Evolutionary conservation across 306 rosid species (phyloP).

Genomic region (Rosa lucieae): DNA sequence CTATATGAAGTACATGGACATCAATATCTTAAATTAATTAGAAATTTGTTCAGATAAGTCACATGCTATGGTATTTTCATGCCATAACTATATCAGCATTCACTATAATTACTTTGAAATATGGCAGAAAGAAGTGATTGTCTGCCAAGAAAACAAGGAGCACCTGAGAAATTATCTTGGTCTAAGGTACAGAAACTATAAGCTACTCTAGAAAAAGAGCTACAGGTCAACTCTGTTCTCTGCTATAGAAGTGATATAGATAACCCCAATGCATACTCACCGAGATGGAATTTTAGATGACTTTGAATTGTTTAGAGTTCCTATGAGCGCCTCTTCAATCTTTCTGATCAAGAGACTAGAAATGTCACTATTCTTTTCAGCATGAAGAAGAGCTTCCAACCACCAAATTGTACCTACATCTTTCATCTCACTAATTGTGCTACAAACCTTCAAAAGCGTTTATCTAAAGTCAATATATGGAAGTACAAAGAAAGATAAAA

Average conservation of each 20-base stretch:
- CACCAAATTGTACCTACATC: slow-evolving; percentile 64
- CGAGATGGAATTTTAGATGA: slow-evolving; percentile 59
- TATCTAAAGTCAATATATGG: slow-evolving; percentile 15
- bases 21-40: no score
- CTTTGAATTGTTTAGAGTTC: slow-evolving; percentile 58
- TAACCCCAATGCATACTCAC: slow-evolving; percentile 45
- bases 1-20: no score
- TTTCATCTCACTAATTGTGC: slow-evolving; percentile 41
- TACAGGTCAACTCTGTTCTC: slow-evolving; percentile 15
- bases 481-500: background rate
- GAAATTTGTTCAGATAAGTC: no score
- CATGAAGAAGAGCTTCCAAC: slow-evolving; percentile 82
- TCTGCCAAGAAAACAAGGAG: background rate
- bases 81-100: no score
- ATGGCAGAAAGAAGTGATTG: background rate
- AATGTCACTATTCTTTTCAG: slow-evolving; percentile 76
- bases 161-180: slow-evolving; percentile 7
- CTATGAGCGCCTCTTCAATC: slow-evolving; percentile 83
- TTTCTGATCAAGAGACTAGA: slow-evolving; percentile 66
- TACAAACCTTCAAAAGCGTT: slow-evolving; percentile 52
- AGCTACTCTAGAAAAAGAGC: background rate
- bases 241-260: slow-evolving; percentile 9
- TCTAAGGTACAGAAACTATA: slow-evolving; percentile 1
- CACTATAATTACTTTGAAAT: background rate
- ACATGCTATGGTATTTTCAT: no score